These are phyloP conservation scores for Thuja plicata DNA, from an alignment of 83 land plant species.

Conservation along the genomic window DNA sequence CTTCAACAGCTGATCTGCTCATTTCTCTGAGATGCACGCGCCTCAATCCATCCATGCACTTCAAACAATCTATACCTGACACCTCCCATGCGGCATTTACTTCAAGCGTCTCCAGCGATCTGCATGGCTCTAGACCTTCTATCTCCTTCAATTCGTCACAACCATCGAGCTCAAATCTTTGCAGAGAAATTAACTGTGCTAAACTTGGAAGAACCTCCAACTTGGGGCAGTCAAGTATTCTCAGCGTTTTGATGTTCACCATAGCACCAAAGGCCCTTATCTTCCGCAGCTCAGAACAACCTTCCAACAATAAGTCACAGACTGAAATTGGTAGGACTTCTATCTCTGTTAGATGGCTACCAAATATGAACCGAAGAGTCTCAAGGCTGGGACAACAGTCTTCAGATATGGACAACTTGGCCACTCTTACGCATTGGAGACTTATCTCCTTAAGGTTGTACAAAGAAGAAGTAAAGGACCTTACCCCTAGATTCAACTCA, in stretches of 20 bases:
- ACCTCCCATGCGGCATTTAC: neutral
- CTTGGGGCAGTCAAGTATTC: neutral
- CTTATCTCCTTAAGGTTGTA: neutral
- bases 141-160: neutral
- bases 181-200: neutral
- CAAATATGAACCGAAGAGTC: neutral
- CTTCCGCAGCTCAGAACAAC: neutral
- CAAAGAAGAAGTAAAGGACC: neutral
- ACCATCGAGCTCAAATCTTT: neutral
- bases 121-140: neutral
- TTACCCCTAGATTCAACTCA: neutral
- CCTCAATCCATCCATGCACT: neutral
- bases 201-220: neutral
- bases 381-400: neutral
- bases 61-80: neutral
- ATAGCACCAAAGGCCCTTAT: neutral
- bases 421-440: accelerated
- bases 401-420: too few species aligned
- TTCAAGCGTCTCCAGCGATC: neutral
- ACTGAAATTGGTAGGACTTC: neutral
- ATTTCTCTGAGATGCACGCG: neutral
- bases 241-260: neutral
- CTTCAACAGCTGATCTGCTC: neutral
- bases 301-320: neutral
- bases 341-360: neutral